Percentiles rank a stretch among this genome's conserved stretches.
Evolutionary conservation across 805 yeast species (phyloP).

Genomic region (Hanseniaspora valbyensis): DNA sequence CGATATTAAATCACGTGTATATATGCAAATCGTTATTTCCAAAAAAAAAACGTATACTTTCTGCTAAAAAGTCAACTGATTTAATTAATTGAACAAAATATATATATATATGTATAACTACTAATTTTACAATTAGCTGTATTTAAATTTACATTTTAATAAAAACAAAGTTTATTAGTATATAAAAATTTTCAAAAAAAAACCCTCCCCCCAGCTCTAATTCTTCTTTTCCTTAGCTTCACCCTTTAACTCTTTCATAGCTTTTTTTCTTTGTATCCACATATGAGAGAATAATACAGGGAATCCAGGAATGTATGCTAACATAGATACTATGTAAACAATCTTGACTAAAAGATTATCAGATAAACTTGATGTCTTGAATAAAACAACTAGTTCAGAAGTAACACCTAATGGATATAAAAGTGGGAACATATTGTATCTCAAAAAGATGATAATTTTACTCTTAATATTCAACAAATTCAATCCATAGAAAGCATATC

Average conservation of each 20-base stretch:
- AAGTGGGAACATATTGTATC: conserved; percentile 74
- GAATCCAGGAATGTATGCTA: conserved; percentile 75
- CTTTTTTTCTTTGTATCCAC: conserved; percentile 79
- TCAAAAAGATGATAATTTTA: conserved; percentile 27
- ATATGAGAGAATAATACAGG: conserved; percentile 76
- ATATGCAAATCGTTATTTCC: too few relatives aligned
- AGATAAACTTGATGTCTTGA: conserved; percentile 64
- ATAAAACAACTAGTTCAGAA: conserved; percentile 63
- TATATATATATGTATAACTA: too few relatives aligned
- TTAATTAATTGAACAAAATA: too few relatives aligned
- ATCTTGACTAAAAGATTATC: conserved; percentile 44
- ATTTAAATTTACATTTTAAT: too few relatives aligned
- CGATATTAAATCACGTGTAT: too few relatives aligned
- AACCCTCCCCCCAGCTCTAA: background rate
- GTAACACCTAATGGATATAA: conserved; percentile 90
- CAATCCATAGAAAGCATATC: conserved; percentile 66
- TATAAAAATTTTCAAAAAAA: too few relatives aligned
- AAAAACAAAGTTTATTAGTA: too few relatives aligned
- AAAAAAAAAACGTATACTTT: too few relatives aligned
- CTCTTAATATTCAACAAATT: conserved; percentile 39
- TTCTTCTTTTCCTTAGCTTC: background rate
- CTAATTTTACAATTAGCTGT: too few relatives aligned
- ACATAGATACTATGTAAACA: conserved; percentile 45
- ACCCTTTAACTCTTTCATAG: conserved; percentile 34
- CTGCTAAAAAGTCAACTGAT: too few relatives aligned